Evolutionary conservation across 1,139 yeast genomes (phyloP), one percentile per base, ranked within the genome.

Genomic region (Arxiozyma bovina): DNA sequence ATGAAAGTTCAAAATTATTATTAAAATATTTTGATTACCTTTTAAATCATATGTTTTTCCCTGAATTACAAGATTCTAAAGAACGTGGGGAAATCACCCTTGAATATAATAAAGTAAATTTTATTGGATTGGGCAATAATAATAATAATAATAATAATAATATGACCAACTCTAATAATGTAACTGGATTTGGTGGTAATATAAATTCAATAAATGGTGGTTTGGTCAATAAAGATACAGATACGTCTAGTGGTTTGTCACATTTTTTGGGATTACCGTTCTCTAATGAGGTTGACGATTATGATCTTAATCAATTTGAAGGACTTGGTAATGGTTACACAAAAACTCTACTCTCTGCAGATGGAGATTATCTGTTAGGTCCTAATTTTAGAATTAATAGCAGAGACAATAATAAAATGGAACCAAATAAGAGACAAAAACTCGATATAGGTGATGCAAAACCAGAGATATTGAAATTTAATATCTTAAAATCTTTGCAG

Each of bases 1-100:
- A 77, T 61, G 81, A 79, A 60, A 85, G 83, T 66, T 79, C 87
- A 0, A 69, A 66, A 38, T 75, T 75, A 51, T 70, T 83, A 54
- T 58, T 66, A 45, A 64, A 61, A 27, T 66, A 61, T 54, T 64
- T 63, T 50, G 61, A 64, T 48, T 57, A 57, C 42, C 41, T 67
- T 42, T 60, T 67, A 42, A 59, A 63, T 21, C 55, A 59, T 22
- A 56, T 59, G 9, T 63, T 69, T 48, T 66, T 67, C 57, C 63
- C 64, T 4, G 66, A 64, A 50, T 53, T 67, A 47, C 59, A 61
- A 47, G 67, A 65, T 48, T 62, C 63, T 1, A 66, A 63, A 34
- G 70, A 67, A 55, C 60, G 65, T 40, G 71, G 70, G 34, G 70
- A 66, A 54, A 56, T 65, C 11, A 58, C 61, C 18, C 54, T 68